phyloP scores from a whole-genome alignment of 2,329 filamentous ascomycete genomes.

The Hypoxylon sp. region DNA sequence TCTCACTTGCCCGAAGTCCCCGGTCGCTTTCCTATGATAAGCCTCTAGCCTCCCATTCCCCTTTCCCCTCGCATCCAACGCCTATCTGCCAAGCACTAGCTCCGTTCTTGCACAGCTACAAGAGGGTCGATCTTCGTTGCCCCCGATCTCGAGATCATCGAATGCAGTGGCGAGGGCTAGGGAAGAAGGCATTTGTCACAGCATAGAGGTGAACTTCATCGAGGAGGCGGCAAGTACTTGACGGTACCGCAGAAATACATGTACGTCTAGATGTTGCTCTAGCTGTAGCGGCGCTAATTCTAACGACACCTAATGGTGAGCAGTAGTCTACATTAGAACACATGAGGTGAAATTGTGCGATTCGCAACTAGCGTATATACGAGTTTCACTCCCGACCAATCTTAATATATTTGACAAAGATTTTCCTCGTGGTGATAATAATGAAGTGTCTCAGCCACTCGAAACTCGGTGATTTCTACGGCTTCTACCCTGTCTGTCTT shows the following conservation, averaged over 20 bases:
- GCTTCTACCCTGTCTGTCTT: conserved; percentile 14
- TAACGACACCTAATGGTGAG: background rate
- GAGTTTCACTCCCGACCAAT: conserved; percentile 25
- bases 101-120: conserved; percentile 23
- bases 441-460: conserved; percentile 23
- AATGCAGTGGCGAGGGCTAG: conserved; percentile 30
- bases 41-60: conserved; percentile 27
- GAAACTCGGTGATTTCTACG: background rate
- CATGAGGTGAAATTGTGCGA: conserved; percentile 27
- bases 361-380: conserved; percentile 14
- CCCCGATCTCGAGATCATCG: conserved; percentile 25
- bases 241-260: conserved; percentile 30
- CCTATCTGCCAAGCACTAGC: conserved; percentile 34
- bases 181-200: conserved; percentile 16
- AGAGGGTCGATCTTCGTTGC: conserved; percentile 36
- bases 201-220: conserved; percentile 26
- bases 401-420: conserved; percentile 16
- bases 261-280: conserved; percentile 18
- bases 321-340: conserved; percentile 14
- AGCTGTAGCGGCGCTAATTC: conserved; percentile 12
- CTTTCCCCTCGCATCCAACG: conserved; percentile 39
- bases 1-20: conserved; percentile 41
- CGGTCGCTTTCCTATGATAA: conserved; percentile 34
- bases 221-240: conserved; percentile 22
- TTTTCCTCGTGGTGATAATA: conserved; percentile 15